A percentile compares a stretch with the other conserved stretches of the same genome.
phyloP scores from a whole-genome alignment of 768 basidiomycete species.

The Nidularia pulvinata region DNA sequence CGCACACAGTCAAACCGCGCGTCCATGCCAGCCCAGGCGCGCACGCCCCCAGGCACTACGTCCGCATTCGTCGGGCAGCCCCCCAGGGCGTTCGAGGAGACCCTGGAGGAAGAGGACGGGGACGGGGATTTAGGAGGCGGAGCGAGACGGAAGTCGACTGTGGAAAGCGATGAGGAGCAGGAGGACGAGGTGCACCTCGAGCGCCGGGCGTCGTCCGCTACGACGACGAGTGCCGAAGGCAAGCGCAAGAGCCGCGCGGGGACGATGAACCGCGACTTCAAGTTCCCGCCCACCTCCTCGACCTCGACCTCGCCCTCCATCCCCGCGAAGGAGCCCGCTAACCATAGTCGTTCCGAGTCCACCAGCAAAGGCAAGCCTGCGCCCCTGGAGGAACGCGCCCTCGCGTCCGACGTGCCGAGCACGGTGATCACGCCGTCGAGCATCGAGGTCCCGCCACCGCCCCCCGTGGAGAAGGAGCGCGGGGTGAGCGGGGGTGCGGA shows the following conservation, averaged over 20 bases:
- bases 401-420: conserved; percentile 5
- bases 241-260: conserved; percentile 58
- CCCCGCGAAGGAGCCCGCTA: conserved; percentile 10
- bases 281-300: conserved; percentile 51
- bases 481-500: conserved; percentile 11
- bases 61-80: conserved; percentile 41
- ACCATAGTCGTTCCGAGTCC: conserved; percentile 18
- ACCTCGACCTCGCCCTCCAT: conserved; percentile 25
- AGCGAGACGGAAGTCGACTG: neutral
- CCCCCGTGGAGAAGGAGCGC: conserved; percentile 75
- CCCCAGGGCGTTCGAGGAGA: conserved; percentile 42
- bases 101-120: conserved; percentile 50
- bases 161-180: too few relatives aligned
- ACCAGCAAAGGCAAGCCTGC: too few relatives aligned
- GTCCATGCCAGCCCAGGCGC: conserved; percentile 36
- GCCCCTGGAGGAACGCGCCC: conserved; percentile 16
- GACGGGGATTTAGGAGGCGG: too few relatives aligned
- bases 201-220: too few relatives aligned
- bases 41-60: conserved; percentile 35
- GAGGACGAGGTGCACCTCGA: conserved; percentile 26
- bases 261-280: conserved; percentile 79
- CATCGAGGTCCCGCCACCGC: conserved; percentile 80
- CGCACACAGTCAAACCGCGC: too few relatives aligned
- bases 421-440: conserved; percentile 54
- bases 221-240: conserved; percentile 14